Conservation (phyloP, 345 rosid species). For the Iberis pinnata region DNA sequence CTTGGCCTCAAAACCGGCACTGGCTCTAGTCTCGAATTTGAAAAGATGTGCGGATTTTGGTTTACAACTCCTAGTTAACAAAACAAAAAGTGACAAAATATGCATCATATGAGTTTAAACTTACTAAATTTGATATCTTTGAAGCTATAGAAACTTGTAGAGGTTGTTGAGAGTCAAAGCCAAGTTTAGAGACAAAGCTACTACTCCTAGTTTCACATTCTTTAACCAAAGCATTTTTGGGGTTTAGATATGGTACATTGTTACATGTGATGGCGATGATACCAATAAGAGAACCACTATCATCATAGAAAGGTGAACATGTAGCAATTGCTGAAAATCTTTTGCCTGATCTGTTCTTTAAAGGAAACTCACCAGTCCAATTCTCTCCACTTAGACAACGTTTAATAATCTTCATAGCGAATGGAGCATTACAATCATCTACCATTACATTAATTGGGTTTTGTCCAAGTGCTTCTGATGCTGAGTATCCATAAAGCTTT, state of each 20-base stretch:
- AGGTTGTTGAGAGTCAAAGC: constrained; percentile 88
- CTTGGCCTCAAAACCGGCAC: too few species aligned
- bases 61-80: too few species aligned
- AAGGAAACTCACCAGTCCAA: constrained; percentile 87
- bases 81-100: background rate
- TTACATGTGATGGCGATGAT: constrained; percentile 65
- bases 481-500: too few species aligned
- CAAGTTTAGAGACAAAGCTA: constrained; percentile 50
- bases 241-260: constrained; percentile 45
- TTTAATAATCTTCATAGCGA: constrained; percentile 46
- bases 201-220: constrained; percentile 49
- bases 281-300: constrained; percentile 65
- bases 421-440: constrained; percentile 9
- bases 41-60: too few species aligned
- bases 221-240: constrained; percentile 24
- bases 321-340: constrained; percentile 55
- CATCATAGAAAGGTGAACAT: constrained; percentile 71
- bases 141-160: constrained; percentile 78
- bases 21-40: too few species aligned
- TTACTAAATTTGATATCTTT: constrained; percentile 81
- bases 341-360: too few species aligned
- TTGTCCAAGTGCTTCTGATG: too few species aligned
- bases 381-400: constrained; percentile 60
- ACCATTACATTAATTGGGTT: too few species aligned
- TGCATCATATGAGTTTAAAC: too few species aligned